Evolutionary conservation across 2,329 filamentous ascomycete species (phyloP).

Genomic region (Botrytis elliptica): DNA sequence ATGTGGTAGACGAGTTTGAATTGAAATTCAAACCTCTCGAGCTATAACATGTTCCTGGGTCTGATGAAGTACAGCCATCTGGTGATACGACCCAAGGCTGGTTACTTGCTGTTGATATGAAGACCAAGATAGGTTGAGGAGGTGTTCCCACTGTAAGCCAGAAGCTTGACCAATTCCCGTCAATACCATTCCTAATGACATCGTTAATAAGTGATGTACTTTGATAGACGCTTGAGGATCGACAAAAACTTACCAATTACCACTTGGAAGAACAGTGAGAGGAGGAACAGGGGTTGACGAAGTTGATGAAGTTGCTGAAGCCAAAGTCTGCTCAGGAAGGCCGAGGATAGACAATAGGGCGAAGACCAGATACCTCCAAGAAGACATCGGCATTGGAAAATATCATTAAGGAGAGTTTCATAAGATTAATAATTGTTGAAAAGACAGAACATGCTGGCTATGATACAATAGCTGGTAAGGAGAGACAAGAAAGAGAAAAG

Average conservation of each 20-base stretch:
- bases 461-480: constrained; percentile 12
- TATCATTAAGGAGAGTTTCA: constrained; percentile 19
- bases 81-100: constrained; percentile 32
- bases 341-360: constrained; percentile 13
- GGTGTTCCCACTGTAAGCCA: constrained; percentile 46
- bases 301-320: constrained; percentile 10
- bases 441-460: constrained; percentile 22
- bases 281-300: constrained; percentile 17
- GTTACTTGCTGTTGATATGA: constrained; percentile 42
- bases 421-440: constrained; percentile 15
- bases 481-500: constrained; percentile 10
- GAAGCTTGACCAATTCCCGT: constrained; percentile 71
- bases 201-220: background rate
- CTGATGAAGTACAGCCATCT: constrained; percentile 26
- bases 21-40: constrained; percentile 42
- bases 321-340: constrained; percentile 12
- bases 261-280: constrained; percentile 19
- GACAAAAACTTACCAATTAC: constrained; percentile 20
- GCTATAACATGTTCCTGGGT: constrained; percentile 38
- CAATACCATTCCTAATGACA: constrained; percentile 36
- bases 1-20: constrained; percentile 41
- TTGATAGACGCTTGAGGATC: background rate
- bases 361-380: constrained; percentile 17
- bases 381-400: constrained; percentile 22
- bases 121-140: constrained; percentile 29